Conservation (phyloP, 2,329 filamentous ascomycete species). For the Fusarium anguioides region DNA sequence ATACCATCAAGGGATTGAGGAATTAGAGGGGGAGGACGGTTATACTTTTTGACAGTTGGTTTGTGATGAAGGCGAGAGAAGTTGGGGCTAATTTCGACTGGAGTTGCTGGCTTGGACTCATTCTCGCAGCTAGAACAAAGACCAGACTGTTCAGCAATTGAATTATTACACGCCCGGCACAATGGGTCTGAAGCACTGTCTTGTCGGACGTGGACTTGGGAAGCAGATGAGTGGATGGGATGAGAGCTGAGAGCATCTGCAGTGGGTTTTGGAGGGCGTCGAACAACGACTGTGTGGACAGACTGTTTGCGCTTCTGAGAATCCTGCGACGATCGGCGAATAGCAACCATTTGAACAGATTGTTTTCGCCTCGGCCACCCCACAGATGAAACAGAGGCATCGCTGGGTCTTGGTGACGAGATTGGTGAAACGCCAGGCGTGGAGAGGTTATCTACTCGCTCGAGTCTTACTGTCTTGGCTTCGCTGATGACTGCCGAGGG, state of each 20-base stretch:
- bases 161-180: conserved; percentile 38
- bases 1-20: conserved; percentile 26
- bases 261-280: conserved; percentile 30
- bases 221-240: conserved; percentile 17
- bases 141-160: conserved; percentile 40
- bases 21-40: conserved; percentile 34
- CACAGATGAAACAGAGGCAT: not conserved
- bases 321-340: conserved; percentile 24
- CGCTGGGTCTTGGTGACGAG: conserved; percentile 22
- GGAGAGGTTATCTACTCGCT: conserved; percentile 33
- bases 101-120: conserved; percentile 24
- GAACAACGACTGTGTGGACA: conserved; percentile 17
- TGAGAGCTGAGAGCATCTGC: conserved; percentile 38
- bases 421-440: conserved; percentile 27
- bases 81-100: conserved; percentile 10
- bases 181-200: conserved; percentile 38
- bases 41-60: conserved; percentile 24
- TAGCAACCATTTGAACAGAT: conserved; percentile 28
- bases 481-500: conserved; percentile 32
- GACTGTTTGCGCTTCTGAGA: conserved; percentile 28
- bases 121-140: conserved; percentile 41
- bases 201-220: conserved; percentile 38
- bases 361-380: conserved; percentile 25
- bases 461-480: conserved; percentile 35
- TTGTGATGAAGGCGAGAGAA: conserved; percentile 16